phyloP scores from a whole-genome alignment of 257 asterid genomes.

The Oldenlandia corymbosa region DNA sequence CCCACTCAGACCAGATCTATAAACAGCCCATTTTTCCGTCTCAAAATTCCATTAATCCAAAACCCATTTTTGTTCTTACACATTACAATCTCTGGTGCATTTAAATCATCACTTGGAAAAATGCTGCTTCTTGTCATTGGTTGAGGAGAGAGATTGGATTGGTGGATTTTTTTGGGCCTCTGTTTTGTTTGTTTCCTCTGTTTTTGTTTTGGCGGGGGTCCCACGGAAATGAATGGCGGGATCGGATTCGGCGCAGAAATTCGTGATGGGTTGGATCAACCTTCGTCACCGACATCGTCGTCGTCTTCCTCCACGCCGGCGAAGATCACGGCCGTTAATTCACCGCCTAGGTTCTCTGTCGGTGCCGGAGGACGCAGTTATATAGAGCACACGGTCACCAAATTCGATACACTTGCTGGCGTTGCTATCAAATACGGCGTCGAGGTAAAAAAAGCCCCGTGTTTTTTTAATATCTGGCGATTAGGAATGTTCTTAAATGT shows the following conservation, averaged over 20 bases:
- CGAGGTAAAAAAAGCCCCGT: constrained; percentile 39
- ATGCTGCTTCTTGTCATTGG: too few relatives aligned
- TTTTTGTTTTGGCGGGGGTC: too few relatives aligned
- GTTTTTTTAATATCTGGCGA: constrained; percentile 1
- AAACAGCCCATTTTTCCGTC: not conserved
- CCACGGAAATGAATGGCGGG: constrained; percentile 33
- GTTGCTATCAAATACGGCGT: constrained; percentile 89
- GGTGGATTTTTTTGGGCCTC: not conserved
- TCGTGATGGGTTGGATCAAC: constrained; percentile 8
- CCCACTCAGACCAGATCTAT: constrained; percentile 11
- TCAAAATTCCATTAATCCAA: not conserved
- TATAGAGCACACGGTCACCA: constrained; percentile 60
- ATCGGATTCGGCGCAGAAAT: constrained; percentile 21
- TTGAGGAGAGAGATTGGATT: not conserved
- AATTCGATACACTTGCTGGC: constrained; percentile 81
- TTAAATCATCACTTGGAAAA: too few relatives aligned
- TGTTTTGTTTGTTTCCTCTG: constrained; percentile 11
- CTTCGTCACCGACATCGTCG: constrained; percentile 17
- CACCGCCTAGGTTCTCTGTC: constrained; percentile 28
- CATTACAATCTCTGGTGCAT: too few relatives aligned
- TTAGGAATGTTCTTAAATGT: not conserved
- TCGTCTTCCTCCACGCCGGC: constrained; percentile 26
- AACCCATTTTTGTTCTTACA: not conserved
- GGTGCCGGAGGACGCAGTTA: constrained; percentile 31
- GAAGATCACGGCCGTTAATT: constrained; percentile 1